phyloP scores from a whole-genome alignment of 345 rosid genomes.

The Lumnitzera racemosa region DNA sequence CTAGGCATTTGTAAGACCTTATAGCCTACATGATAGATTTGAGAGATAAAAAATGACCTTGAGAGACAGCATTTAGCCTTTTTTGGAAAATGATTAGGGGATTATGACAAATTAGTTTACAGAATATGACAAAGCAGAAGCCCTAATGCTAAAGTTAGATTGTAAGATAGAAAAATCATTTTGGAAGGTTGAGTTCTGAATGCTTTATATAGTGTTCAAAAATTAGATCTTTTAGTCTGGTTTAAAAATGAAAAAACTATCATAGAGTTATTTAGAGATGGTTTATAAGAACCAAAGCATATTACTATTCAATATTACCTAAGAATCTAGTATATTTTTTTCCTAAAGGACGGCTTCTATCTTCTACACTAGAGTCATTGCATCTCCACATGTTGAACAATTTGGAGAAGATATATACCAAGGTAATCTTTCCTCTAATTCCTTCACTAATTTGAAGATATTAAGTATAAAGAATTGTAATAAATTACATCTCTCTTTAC shows the following conservation, averaged over 20 bases:
- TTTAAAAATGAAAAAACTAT: conserved; percentile 1
- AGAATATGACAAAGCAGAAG: background rate
- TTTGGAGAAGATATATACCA: conserved; percentile 12
- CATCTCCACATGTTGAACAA: conserved; percentile 4
- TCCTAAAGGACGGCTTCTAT: conserved; percentile 6
- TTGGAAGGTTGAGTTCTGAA: background rate
- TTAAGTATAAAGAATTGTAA: conserved; percentile 8
- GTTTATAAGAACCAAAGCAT: conserved; percentile 10
- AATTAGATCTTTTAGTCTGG: conserved; percentile 6
- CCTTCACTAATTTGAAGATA: conserved; percentile 8
- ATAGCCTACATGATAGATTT: too few species aligned
- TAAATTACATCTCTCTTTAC: conserved; percentile 12
- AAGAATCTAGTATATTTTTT: too few species aligned
- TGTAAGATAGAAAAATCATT: too few species aligned
- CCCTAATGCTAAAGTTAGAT: conserved; percentile 5
- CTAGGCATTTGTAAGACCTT: too few species aligned
- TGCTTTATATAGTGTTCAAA: conserved; percentile 10
- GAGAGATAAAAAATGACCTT: too few species aligned
- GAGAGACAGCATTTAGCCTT: too few species aligned
- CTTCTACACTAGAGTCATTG: too few species aligned
- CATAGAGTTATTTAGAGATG: conserved; percentile 7
- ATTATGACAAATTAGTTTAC: background rate
- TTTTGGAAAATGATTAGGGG: too few species aligned
- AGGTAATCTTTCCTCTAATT: background rate
- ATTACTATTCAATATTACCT: too few species aligned